A percentile compares a stretch with the other conserved stretches of the same genome.
Conservation (phyloP, 441 rosid genomes). For the Rhodomyrtus psidioides region DNA sequence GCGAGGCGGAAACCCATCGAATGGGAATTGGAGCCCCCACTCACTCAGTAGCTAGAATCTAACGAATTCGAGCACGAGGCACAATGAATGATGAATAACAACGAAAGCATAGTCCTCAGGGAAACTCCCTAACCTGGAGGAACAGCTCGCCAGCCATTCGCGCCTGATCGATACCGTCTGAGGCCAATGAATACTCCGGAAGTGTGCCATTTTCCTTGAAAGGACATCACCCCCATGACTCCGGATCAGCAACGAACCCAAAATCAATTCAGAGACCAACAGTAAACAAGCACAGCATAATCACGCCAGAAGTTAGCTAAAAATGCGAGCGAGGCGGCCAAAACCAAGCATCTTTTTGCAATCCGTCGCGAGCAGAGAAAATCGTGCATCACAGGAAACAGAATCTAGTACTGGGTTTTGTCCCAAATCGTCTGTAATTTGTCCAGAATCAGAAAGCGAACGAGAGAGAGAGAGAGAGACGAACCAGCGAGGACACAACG, state of each 20-base stretch:
- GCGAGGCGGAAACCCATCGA: neutral
- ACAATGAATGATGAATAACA: neutral
- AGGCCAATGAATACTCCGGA: conserved; percentile 52
- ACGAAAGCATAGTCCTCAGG: neutral
- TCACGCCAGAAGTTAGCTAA: neutral
- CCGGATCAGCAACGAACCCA: neutral
- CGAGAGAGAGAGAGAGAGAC: neutral
- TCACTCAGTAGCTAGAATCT: neutral
- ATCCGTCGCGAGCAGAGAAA: neutral
- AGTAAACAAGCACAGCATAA: neutral
- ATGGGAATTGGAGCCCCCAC: neutral
- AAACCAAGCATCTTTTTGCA: neutral
- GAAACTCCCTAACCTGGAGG: conserved; percentile 34
- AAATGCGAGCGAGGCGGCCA: neutral
- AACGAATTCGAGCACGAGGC: neutral
- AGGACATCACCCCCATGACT: neutral
- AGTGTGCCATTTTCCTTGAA: conserved; percentile 73
- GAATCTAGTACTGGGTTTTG: neutral
- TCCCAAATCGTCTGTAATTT: neutral
- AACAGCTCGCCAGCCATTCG: conserved; percentile 60
- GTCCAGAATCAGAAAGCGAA: neutral
- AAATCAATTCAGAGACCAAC: neutral
- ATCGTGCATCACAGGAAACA: neutral
- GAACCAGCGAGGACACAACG: conserved; percentile 70
- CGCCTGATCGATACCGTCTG: conserved; percentile 72